A percentile compares a stretch with the other conserved stretches of the same genome.
Conservation (phyloP, 176 grass and related monocot genomes). For the Ananas comosus region DNA sequence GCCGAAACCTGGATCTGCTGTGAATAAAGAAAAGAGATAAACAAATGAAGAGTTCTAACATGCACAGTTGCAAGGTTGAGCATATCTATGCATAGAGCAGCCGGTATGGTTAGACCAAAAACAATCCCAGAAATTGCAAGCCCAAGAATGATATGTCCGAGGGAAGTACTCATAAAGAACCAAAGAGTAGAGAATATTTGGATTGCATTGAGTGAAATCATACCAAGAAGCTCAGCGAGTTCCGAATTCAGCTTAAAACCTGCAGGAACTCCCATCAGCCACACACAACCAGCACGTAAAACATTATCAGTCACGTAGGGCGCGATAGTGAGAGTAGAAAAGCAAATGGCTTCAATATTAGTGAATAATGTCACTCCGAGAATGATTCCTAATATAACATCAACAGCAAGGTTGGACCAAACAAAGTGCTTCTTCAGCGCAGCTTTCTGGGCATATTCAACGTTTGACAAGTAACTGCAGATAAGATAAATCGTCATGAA, state of each 20-base stretch:
- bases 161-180: constrained; percentile 49
- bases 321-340: constrained; percentile 33
- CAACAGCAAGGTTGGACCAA: constrained; percentile 62
- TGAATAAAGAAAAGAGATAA: constrained; percentile 77
- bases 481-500: constrained; percentile 8
- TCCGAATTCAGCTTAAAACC: constrained; percentile 95
- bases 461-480: constrained; percentile 46
- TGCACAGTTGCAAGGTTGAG: constrained; percentile 65
- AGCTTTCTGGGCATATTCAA: constrained; percentile 57
- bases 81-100: constrained; percentile 66
- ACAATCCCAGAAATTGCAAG: constrained; percentile 54
- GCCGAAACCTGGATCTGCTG: constrained; percentile 72
- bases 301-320: constrained; percentile 53
- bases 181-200: constrained; percentile 92
- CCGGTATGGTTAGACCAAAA: constrained; percentile 59
- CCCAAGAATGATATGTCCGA: constrained; percentile 39
- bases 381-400: constrained; percentile 66
- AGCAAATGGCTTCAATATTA: constrained; percentile 51
- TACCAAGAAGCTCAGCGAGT: constrained; percentile 77
- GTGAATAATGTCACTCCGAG: constrained; percentile 41
- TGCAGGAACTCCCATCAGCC: constrained; percentile 96
- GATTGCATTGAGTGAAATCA: constrained; percentile 72
- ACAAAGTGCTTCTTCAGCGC: constrained; percentile 54
- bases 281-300: constrained; percentile 84
- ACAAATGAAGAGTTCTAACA: constrained; percentile 60